Evolutionary conservation across 345 rosid species (phyloP).

Genomic region (Lenwebbia sp.): DNA sequence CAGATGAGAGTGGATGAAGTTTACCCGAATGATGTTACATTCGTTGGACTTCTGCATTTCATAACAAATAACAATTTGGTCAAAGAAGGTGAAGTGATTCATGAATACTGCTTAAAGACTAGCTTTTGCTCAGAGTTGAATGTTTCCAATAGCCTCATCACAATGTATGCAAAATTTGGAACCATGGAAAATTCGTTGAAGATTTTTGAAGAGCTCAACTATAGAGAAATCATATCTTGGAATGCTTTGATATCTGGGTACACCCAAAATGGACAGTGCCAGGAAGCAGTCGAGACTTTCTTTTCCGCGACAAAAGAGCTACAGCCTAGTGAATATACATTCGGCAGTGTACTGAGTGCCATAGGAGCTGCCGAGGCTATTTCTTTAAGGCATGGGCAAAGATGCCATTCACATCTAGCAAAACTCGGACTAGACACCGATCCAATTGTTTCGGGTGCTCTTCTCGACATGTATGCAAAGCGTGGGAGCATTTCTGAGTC

Average conservation of each 20-base stretch:
- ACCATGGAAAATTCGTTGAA: slow-evolving; percentile 40
- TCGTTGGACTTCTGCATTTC: slow-evolving; percentile 53
- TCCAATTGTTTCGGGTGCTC: slow-evolving; percentile 63
- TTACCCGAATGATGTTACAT: slow-evolving; percentile 72
- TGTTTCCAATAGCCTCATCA: slow-evolving; percentile 63
- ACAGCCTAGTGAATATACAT: slow-evolving; percentile 62
- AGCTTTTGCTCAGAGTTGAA: slow-evolving; percentile 38
- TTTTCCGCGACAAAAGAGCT: slow-evolving; percentile 27
- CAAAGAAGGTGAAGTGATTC: slow-evolving; percentile 46
- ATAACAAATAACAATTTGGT: slow-evolving; percentile 27
- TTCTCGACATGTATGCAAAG: slow-evolving; percentile 92
- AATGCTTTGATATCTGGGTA: slow-evolving; percentile 83
- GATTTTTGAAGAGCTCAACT: slow-evolving; percentile 45
- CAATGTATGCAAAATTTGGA: slow-evolving; percentile 78
- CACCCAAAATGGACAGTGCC: slow-evolving; percentile 51
- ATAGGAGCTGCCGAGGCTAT: slow-evolving; percentile 69
- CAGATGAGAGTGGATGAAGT: slow-evolving; percentile 61
- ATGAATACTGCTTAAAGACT: slow-evolving; percentile 47
- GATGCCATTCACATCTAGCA: slow-evolving; percentile 58
- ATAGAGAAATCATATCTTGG: slow-evolving; percentile 57
- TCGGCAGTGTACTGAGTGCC: slow-evolving; percentile 76
- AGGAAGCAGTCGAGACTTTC: slow-evolving; percentile 43
- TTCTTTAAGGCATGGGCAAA: slow-evolving; percentile 64
- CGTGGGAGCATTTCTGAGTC: slow-evolving; percentile 76
- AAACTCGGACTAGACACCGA: slow-evolving; percentile 50